Base-by-base conservation (phyloP, 371 early-diverging fungal genomes). In the Dentiscutata heterogama region DNA sequence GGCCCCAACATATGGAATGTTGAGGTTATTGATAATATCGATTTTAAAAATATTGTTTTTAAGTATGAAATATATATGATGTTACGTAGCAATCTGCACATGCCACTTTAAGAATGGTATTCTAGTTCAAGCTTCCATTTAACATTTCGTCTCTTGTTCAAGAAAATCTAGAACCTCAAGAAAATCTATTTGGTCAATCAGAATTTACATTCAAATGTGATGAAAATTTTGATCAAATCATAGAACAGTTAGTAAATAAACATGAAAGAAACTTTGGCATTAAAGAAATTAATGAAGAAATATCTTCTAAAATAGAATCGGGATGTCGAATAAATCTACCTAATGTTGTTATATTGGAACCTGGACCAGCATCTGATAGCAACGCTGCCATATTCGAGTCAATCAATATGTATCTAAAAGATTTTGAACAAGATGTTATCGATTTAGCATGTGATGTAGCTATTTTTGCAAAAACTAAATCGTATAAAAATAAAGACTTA, bases 11-110 rank as follows among this genome's bases (percentile, higher is more conserved):
- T 78, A 18, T 78, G 64, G 50, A 78, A 64, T 42, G 1, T 78
- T 16, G 39, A 25, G 25, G 25, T 78, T 18, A 64, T 78, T 0
- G 64, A 78, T 22, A 76, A 76, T 39, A 63, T 73, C 25, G 46
- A 73, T 54, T 71, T 71, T 1, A 50, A 42, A 2, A 22, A 71
- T 20, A 54, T 58, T 25, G 25, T 64, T 46, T 78, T 78, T 64
- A 56, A 16, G 2, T 63, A 78, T 27, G 50, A 64, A 78, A 78
- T 46, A 76, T 76, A 20, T 76, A 58, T 76, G 35, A 76, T 39
- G 14, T 39, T 29, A 61, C 76, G 27, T 7, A 11, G 2, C 25
- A 31, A 20, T 58, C n/a, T 53, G 16, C 42, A 22, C 42, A 76
- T 31, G 61, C 61, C 25, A 76, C 39, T 18, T 0, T 60, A 13